Evolutionary conservation across 441 rosid species (phyloP).

Genomic region (Syzygium malaccense): DNA sequence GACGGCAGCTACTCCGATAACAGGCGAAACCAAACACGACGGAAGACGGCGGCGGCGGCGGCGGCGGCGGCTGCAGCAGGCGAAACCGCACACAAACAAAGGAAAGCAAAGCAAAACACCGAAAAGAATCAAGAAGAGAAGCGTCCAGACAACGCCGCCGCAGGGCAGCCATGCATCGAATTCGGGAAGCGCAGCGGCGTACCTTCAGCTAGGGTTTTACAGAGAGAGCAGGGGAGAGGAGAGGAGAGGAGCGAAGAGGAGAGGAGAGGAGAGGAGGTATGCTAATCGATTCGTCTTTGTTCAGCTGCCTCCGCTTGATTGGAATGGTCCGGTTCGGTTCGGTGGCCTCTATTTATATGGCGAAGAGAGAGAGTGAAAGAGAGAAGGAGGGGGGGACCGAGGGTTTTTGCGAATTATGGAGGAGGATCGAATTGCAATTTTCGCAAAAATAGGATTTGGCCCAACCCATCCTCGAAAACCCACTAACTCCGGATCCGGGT

Average conservation of each 20-base stretch:
- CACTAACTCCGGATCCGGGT: neutral
- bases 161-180: neutral
- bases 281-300: neutral
- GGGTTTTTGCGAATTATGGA: neutral
- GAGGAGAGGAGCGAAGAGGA: neutral
- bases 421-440: neutral
- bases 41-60: neutral
- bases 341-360: neutral
- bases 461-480: neutral
- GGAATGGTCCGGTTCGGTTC: neutral
- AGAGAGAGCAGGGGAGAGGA: neutral
- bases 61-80: neutral
- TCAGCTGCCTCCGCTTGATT: neutral
- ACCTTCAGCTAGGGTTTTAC: neutral
- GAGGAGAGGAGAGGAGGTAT: neutral
- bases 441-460: neutral
- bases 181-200: neutral
- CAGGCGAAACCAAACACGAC: neutral
- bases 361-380: neutral
- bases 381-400: neutral
- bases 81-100: neutral
- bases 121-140: neutral
- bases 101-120: neutral
- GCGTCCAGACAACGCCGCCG: neutral
- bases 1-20: neutral